A percentile compares a stretch with the other conserved stretches of the same genome.
These are phyloP conservation scores for Cutaneotrichosporon cutaneum DNA, from an alignment of 1,284 basidiomycete genomes.

Conservation along the genomic window DNA sequence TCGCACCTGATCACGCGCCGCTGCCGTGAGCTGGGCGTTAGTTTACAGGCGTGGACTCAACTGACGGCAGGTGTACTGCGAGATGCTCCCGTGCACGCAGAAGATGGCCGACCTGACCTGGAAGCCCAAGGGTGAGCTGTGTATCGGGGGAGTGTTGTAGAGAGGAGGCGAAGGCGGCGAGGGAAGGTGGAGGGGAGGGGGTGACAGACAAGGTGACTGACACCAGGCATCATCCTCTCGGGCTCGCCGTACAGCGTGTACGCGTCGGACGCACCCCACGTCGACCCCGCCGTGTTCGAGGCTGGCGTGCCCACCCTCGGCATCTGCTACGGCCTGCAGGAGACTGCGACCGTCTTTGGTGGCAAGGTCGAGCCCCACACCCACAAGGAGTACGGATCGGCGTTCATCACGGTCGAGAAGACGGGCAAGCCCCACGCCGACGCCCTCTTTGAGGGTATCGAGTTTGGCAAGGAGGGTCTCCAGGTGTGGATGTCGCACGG, in stretches of 20 bases:
- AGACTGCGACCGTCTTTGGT: conserved; percentile 87
- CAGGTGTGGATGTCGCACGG: conserved; percentile 99
- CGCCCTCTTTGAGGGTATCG: conserved; percentile 79
- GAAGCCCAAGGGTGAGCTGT: conserved; percentile 80
- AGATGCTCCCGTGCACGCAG: conserved; percentile 95
- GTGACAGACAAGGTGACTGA: not conserved
- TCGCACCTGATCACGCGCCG: conserved; percentile 96
- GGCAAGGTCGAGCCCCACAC: conserved; percentile 86
- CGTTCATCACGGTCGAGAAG: conserved; percentile 73
- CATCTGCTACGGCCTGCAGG: conserved; percentile 97
- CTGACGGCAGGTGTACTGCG: conserved; percentile 69
- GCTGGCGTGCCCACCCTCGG: conserved; percentile 90
- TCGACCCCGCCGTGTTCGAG: conserved; percentile 91
- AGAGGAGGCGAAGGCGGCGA: not conserved
- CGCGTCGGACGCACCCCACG: conserved; percentile 86
- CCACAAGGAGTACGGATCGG: conserved; percentile 93
- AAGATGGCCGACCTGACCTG: conserved; percentile 86
- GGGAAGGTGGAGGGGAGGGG: not conserved
- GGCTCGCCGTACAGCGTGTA: conserved; percentile 99
- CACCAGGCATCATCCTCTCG: conserved; percentile 87
- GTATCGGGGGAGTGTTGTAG: not conserved
- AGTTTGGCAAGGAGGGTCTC: conserved; percentile 63
- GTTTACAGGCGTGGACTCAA: not conserved
- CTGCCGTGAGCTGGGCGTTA: conserved; percentile 89
- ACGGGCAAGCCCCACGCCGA: conserved; percentile 66